These are phyloP conservation scores for Botryosphaeria dothidea DNA, from an alignment of 2,329 filamentous ascomycete species.

Conservation along the genomic window DNA sequence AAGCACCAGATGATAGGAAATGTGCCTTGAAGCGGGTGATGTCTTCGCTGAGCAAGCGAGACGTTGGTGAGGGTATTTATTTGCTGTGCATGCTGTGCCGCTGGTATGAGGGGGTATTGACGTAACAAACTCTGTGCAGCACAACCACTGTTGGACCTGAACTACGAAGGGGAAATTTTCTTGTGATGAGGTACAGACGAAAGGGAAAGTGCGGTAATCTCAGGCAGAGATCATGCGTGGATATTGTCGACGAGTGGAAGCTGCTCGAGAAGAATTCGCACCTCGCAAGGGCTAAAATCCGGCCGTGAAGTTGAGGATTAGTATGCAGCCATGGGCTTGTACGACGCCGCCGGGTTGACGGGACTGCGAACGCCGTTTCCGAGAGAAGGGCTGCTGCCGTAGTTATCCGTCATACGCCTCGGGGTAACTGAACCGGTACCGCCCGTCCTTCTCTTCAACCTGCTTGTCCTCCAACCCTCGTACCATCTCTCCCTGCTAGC, in stretches of 20 bases:
- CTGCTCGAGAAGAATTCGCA: background rate
- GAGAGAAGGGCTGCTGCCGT: background rate
- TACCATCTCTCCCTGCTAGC: constrained; percentile 93
- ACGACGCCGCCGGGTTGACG: background rate
- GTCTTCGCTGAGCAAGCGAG: background rate
- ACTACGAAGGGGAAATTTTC: constrained; percentile 2
- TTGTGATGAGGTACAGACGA: constrained; percentile 1
- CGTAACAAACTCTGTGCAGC: background rate
- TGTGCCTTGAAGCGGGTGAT: background rate
- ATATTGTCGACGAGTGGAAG: background rate
- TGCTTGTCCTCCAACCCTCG: constrained; percentile 81
- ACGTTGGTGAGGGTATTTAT: constrained; percentile 5
- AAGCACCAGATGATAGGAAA: background rate
- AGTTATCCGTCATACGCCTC: constrained; percentile 8
- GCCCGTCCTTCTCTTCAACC: constrained; percentile 35
- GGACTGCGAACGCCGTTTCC: background rate
- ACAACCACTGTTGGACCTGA: background rate
- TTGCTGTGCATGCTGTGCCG: constrained; percentile 9
- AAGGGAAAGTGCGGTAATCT: constrained; percentile 12
- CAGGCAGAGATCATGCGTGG: constrained; percentile 9
- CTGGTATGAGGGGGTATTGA: constrained; percentile 8
- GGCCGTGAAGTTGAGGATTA: background rate
- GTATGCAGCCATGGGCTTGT: constrained; percentile 4
- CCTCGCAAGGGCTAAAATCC: background rate
- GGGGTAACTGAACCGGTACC: background rate